These are phyloP conservation scores for Populus hybrid DNA, from an alignment of 441 rosid species.

Conservation along the genomic window DNA sequence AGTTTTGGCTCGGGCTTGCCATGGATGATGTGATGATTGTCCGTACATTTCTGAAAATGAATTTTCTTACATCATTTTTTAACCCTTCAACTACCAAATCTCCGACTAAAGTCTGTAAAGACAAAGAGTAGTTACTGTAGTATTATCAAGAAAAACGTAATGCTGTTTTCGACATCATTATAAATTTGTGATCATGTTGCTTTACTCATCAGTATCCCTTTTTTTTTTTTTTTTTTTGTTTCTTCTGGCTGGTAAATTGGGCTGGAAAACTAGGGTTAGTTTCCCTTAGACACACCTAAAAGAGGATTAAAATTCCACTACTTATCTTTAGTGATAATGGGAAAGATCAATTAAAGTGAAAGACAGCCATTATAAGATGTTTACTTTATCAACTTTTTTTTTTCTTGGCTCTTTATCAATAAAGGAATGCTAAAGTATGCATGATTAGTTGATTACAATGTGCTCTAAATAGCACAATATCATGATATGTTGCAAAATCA, in stretches of 20 bases:
- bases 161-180: not conserved
- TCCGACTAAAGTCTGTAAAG: not conserved
- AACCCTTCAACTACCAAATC: constrained; percentile 8
- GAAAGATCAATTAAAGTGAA: constrained; percentile 1
- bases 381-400: not conserved
- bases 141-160: not conserved
- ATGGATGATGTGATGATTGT: not conserved
- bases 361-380: not conserved
- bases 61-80: not conserved
- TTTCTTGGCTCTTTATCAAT: not conserved
- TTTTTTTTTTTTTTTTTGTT: not conserved
- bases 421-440: not conserved
- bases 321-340: constrained; percentile 1
- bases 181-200: not conserved
- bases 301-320: not conserved
- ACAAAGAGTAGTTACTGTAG: not conserved
- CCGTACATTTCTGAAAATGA: not conserved
- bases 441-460: not conserved
- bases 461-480: too few relatives aligned
- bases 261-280: constrained; percentile 4
- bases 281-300: not conserved
- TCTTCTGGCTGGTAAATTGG: not conserved
- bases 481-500: too few relatives aligned
- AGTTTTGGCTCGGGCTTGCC: not conserved
- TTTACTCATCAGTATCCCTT: not conserved